These are phyloP conservation scores for Solanum boliviense DNA, from an alignment of 257 asterid species.

Conservation along the genomic window DNA sequence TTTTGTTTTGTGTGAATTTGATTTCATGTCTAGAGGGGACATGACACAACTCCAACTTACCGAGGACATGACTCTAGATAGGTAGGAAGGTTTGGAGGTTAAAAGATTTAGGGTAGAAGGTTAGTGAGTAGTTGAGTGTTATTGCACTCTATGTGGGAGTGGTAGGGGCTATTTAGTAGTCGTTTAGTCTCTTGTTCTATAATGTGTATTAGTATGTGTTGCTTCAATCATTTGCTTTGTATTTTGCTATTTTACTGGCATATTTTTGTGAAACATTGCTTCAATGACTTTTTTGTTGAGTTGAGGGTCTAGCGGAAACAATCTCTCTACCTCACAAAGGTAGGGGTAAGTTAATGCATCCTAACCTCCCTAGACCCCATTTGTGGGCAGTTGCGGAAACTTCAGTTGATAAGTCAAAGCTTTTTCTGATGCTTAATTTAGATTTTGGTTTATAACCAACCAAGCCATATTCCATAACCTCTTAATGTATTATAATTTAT, in stretches of 20 bases:
- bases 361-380: neutral
- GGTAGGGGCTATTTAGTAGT: neutral
- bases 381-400: neutral
- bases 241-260: neutral
- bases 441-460: neutral
- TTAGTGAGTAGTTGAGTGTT: neutral
- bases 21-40: neutral
- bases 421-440: neutral
- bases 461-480: neutral
- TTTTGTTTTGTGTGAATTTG: neutral
- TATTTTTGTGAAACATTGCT: neutral
- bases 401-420: neutral
- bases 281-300: neutral
- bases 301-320: neutral
- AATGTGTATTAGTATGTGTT: neutral
- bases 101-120: neutral
- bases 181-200: neutral
- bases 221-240: neutral
- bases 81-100: neutral
- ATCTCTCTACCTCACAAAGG: neutral
- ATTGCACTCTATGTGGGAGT: neutral
- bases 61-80: neutral
- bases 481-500: neutral
- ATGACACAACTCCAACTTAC: neutral
- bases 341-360: neutral